Percentiles rank a stretch among this genome's conserved stretches.
These are phyloP conservation scores for Talaromyces marneffei DNA, from an alignment of 2,329 filamentous ascomycete species.

Conservation along the genomic window DNA sequence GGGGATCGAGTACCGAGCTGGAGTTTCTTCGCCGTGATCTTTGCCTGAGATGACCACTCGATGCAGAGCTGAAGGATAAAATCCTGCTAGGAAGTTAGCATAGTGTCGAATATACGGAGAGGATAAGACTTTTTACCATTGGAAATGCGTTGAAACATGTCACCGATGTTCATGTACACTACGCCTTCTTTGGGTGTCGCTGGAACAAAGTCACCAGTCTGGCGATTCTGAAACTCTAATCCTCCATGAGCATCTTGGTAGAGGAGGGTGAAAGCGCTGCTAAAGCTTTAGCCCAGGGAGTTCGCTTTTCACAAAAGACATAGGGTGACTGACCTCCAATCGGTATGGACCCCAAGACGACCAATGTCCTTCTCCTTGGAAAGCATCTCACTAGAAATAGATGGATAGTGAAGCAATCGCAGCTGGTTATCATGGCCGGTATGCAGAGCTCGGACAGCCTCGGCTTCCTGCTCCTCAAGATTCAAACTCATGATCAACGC, in stretches of 20 bases:
- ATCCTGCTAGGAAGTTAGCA: conserved; percentile 24
- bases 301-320: background rate
- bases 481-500: conserved; percentile 43
- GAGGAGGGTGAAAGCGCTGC: conserved; percentile 45
- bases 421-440: conserved; percentile 30
- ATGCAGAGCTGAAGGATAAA: conserved; percentile 45
- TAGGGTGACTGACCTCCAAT: conserved; percentile 16
- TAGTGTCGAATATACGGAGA: background rate
- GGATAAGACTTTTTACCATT: background rate
- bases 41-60: conserved; percentile 37
- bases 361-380: conserved; percentile 27
- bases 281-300: background rate
- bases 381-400: conserved; percentile 61
- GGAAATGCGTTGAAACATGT: conserved; percentile 6
- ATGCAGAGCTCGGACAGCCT: conserved; percentile 1
- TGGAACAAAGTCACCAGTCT: background rate
- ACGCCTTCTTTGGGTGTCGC: background rate
- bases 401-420: conserved; percentile 70
- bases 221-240: conserved; percentile 56
- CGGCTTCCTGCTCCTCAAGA: conserved; percentile 34
- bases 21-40: conserved; percentile 21
- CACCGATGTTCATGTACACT: conserved; percentile 1
- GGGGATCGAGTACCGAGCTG: conserved; percentile 27
- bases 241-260: conserved; percentile 54
- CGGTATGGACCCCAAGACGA: conserved; percentile 44